Evolutionary conservation across 1,284 basidiomycete genomes (phyloP).

Genomic region (Moniliella sp.): DNA sequence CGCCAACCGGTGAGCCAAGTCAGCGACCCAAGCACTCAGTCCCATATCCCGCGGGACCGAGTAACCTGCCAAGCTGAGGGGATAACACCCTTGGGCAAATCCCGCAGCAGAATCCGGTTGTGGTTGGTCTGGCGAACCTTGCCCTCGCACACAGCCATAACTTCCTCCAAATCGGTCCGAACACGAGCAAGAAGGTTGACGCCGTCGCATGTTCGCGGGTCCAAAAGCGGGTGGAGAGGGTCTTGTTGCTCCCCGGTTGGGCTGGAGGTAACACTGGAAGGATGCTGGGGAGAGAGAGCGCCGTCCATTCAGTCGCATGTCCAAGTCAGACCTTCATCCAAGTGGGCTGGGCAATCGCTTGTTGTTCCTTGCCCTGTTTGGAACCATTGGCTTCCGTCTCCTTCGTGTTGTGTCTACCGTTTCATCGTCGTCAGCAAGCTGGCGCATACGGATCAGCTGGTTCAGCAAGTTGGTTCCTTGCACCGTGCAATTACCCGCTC

Average conservation of each 20-base stretch:
- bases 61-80: slow-evolving; percentile 19
- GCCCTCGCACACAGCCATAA: slow-evolving; percentile 15
- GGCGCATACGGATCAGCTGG: slow-evolving; percentile 24
- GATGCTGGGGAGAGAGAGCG: background rate
- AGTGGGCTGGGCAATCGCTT: slow-evolving; percentile 9
- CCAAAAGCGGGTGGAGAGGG: slow-evolving; percentile 14
- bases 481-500: slow-evolving; percentile 25
- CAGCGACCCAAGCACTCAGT: slow-evolving; percentile 21
- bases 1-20: slow-evolving; percentile 13
- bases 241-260: no score
- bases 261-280: background rate
- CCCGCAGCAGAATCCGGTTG: slow-evolving; percentile 13
- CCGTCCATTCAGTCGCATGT: slow-evolving; percentile 16
- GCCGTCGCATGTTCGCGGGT: slow-evolving; percentile 20
- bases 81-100: slow-evolving; percentile 16
- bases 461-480: slow-evolving; percentile 15
- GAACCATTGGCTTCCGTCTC: background rate
- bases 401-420: slow-evolving; percentile 2
- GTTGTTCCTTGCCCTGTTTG: background rate
- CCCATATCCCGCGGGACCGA: slow-evolving; percentile 13
- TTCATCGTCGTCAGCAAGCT: slow-evolving; percentile 23
- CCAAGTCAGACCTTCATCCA: slow-evolving; percentile 23
- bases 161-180: slow-evolving; percentile 13
- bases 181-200: slow-evolving; percentile 11
- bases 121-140: slow-evolving; percentile 21